phyloP scores from a whole-genome alignment of 1,284 basidiomycete genomes.

The Ceratobasidium sp. region DNA sequence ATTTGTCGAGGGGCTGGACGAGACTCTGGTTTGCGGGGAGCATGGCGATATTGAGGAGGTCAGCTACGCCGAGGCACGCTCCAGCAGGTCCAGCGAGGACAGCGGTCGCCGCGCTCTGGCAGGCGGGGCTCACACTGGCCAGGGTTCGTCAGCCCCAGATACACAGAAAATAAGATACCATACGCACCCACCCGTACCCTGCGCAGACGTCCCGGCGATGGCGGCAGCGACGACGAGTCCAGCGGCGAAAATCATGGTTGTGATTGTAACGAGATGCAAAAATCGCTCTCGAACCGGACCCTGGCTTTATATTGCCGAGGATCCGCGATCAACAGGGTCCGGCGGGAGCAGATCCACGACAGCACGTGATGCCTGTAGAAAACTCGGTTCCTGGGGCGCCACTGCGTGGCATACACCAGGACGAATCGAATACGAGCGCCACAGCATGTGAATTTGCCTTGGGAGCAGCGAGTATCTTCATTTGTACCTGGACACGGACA shows the following conservation, averaged over 20 bases:
- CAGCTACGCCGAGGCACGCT: slow-evolving; percentile 1
- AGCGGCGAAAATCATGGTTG: slow-evolving; percentile 33
- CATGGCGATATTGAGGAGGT: neutral
- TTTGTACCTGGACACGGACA: too few relatives aligned
- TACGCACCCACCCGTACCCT: neutral
- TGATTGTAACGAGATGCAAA: neutral
- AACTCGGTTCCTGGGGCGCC: too few relatives aligned
- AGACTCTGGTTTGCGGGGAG: slow-evolving; percentile 1
- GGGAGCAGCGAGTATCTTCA: too few relatives aligned
- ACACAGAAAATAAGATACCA: neutral
- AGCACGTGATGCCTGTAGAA: neutral
- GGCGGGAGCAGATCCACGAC: slow-evolving; percentile 12
- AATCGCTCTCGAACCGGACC: neutral
- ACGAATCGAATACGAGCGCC: too few relatives aligned
- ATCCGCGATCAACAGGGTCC: neutral
- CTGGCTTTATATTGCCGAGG: slow-evolving; percentile 1
- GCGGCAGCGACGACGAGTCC: slow-evolving; percentile 28
- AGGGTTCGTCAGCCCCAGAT: neutral
- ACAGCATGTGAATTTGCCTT: too few relatives aligned
- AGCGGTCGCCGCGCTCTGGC: neutral
- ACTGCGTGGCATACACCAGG: too few relatives aligned
- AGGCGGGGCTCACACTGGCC: neutral
- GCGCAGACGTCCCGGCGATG: slow-evolving; percentile 20
- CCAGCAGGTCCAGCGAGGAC: neutral
- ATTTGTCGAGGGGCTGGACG: slow-evolving; percentile 15